phyloP scores from a whole-genome alignment of 1,284 basidiomycete genomes.

The Ganoderma sp. region DNA sequence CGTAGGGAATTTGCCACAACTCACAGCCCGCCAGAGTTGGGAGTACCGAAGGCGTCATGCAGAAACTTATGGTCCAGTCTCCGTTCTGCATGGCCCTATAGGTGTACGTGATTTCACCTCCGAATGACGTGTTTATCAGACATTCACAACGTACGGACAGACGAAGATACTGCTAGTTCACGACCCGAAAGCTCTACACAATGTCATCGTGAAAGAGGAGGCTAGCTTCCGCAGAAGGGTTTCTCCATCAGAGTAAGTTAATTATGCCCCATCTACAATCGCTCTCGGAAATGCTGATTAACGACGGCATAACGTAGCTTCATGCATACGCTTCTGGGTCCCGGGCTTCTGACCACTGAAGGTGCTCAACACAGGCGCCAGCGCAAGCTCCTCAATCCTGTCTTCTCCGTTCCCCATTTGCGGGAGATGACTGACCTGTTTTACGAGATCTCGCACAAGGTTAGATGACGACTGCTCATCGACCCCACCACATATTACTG shows the following conservation, averaged over 20 bases:
- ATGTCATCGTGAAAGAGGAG: constrained; percentile 22
- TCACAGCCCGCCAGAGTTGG: constrained; percentile 23
- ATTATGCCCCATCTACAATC: neutral
- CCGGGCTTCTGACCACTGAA: constrained; percentile 29
- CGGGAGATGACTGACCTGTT: constrained; percentile 28
- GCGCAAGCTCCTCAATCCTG: constrained; percentile 29
- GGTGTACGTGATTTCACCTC: constrained; percentile 11
- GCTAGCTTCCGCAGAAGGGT: constrained; percentile 20
- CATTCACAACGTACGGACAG: neutral
- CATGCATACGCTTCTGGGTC: constrained; percentile 27
- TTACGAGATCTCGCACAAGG: constrained; percentile 24
- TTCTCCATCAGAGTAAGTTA: constrained; percentile 22
- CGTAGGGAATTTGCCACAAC: constrained; percentile 20
- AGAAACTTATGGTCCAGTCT: constrained; percentile 19
- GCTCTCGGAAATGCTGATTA: neutral
- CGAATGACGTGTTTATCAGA: neutral
- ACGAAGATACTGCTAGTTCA: constrained; percentile 14
- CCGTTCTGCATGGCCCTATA: constrained; percentile 9
- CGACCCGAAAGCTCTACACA: constrained; percentile 25
- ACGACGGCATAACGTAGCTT: neutral
- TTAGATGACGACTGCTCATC: constrained; percentile 8
- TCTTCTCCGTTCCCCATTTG: constrained; percentile 28
- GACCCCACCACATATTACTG: too few species aligned
- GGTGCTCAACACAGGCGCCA: constrained; percentile 25
- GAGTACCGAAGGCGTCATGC: constrained; percentile 5